These are phyloP conservation scores for Serpula lacrymans DNA, from an alignment of 768 basidiomycete species.

Conservation along the genomic window DNA sequence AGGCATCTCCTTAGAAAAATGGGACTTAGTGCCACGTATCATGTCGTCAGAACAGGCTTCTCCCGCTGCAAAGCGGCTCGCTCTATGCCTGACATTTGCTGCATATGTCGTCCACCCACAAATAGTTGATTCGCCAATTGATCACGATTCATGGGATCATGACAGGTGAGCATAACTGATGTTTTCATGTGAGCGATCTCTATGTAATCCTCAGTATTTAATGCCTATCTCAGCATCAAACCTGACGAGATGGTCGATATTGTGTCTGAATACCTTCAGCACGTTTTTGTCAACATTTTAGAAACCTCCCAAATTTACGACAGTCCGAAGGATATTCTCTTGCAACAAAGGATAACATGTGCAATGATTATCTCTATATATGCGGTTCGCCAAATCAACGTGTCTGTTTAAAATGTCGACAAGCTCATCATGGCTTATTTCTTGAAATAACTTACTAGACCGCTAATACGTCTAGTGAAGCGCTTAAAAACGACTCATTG, in stretches of 20 bases:
- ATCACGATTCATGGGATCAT: constrained; percentile 19
- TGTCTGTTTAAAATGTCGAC: not conserved
- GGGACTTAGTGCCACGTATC: constrained; percentile 42
- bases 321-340: constrained; percentile 13
- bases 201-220: too few relatives aligned
- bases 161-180: constrained; percentile 13
- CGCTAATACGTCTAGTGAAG: too few relatives aligned
- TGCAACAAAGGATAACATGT: constrained; percentile 26
- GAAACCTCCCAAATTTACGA: constrained; percentile 1
- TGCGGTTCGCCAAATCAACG: constrained; percentile 24
- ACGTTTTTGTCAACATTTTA: constrained; percentile 1
- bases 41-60: constrained; percentile 51
- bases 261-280: constrained; percentile 2
- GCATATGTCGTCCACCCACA: constrained; percentile 50
- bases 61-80: constrained; percentile 57
- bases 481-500: not conserved
- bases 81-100: constrained; percentile 53
- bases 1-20: constrained; percentile 42
- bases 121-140: too few relatives aligned
- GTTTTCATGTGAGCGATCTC: too few relatives aligned
- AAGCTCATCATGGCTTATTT: too few relatives aligned
- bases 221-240: too few relatives aligned
- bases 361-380: constrained; percentile 36
- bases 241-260: not conserved
- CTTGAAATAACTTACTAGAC: too few relatives aligned